phyloP scores from a whole-genome alignment of 495 filamentous ascomycete species.

The Penicillium goetzii region DNA sequence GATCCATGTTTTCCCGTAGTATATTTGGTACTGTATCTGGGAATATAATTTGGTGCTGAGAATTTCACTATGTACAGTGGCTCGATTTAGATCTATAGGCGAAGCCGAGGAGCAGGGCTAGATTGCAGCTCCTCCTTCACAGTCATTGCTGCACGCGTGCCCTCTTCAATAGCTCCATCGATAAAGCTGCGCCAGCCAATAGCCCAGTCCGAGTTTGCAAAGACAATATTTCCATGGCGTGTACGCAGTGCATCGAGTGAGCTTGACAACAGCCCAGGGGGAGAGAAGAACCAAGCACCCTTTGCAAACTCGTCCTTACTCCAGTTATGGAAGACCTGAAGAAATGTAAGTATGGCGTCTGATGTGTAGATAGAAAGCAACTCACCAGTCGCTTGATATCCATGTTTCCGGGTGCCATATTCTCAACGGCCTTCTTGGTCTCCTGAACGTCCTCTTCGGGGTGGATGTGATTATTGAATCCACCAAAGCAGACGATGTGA shows the following conservation, averaged over 20 bases:
- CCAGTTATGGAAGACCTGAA: slow-evolving; percentile 38
- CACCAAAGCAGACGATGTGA: slow-evolving; percentile 33
- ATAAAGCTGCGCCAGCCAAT: slow-evolving; percentile 39
- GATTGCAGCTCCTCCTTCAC: slow-evolving; percentile 25
- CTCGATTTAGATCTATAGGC: slow-evolving; percentile 2
- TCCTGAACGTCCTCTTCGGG: slow-evolving; percentile 26
- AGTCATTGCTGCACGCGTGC: slow-evolving; percentile 26
- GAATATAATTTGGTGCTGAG: neutral
- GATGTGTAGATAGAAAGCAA: neutral
- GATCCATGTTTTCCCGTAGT: neutral
- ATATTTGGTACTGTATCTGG: neutral
- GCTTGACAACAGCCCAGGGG: slow-evolving; percentile 21
- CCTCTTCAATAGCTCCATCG: slow-evolving; percentile 41
- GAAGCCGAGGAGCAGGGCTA: slow-evolving; percentile 4
- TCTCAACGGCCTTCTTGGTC: slow-evolving; percentile 25
- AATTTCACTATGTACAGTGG: neutral
- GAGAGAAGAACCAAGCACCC: slow-evolving; percentile 35
- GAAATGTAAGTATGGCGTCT: neutral
- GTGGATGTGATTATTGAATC: slow-evolving; percentile 25
- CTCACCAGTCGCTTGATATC: slow-evolving; percentile 27
- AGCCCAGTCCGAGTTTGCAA: slow-evolving; percentile 41
- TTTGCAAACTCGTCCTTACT: slow-evolving; percentile 35
- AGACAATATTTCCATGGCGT: slow-evolving; percentile 31
- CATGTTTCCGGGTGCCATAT: slow-evolving; percentile 29
- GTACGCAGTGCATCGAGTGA: slow-evolving; percentile 29